These are phyloP conservation scores for Jaltomata sinuosa DNA, from an alignment of 257 asterid species.

Conservation along the genomic window DNA sequence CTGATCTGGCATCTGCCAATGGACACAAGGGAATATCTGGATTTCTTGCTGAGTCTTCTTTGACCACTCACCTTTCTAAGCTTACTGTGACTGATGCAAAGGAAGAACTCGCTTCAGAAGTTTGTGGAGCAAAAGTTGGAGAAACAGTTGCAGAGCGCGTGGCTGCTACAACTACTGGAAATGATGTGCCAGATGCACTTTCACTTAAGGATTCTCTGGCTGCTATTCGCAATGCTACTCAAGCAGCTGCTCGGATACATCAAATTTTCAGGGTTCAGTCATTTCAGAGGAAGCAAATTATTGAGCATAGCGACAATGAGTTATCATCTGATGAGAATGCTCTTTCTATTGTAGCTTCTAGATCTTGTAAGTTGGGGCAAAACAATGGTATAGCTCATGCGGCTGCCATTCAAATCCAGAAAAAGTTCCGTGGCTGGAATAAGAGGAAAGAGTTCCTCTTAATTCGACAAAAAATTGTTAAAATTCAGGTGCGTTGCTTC, in stretches of 20 bases:
- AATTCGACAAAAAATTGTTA: conserved; percentile 74
- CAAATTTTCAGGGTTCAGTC: conserved; percentile 80
- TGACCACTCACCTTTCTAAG: conserved; percentile 61
- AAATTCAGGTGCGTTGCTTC: conserved; percentile 67
- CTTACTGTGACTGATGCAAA: conserved; percentile 48
- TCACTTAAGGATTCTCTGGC: conserved; percentile 86
- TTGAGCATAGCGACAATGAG: conserved; percentile 32
- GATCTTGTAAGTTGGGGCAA: conserved; percentile 46
- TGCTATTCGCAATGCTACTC: conserved; percentile 90
- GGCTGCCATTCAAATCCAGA: conserved; percentile 85
- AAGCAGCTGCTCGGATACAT: conserved; percentile 90
- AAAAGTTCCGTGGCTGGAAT: conserved; percentile 91
- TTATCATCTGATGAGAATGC: conserved; percentile 42
- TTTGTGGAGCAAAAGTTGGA: conserved; percentile 30
- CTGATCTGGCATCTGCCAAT: conserved; percentile 76
- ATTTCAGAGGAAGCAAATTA: conserved; percentile 69
- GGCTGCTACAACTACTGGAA: conserved; percentile 59
- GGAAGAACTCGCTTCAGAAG: conserved; percentile 29
- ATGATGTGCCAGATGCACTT: conserved; percentile 61
- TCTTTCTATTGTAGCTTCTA: conserved; percentile 51
- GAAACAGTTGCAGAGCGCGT: conserved; percentile 64
- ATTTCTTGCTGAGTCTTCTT: conserved; percentile 72
- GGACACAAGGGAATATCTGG: conserved; percentile 98
- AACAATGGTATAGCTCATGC: conserved; percentile 46
- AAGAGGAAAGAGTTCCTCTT: conserved; percentile 68